phyloP scores from a whole-genome alignment of 1,284 basidiomycete species.

The Psilocybe mexicana region DNA sequence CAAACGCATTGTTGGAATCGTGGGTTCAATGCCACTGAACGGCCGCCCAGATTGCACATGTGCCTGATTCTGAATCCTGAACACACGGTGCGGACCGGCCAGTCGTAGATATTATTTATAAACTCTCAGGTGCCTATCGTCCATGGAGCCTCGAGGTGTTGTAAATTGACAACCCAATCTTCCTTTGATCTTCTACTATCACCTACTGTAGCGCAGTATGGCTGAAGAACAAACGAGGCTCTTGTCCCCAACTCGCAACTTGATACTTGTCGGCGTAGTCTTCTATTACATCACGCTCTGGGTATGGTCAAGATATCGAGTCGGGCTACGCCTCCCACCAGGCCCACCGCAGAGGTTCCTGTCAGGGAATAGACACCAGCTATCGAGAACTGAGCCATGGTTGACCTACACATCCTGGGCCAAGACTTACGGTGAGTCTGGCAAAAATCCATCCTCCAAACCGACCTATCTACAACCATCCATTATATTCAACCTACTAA shows the following conservation, averaged over 20 bases:
- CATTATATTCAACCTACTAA: neutral
- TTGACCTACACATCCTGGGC: slow-evolving; percentile 10
- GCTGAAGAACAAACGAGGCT: neutral
- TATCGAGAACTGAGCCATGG: slow-evolving; percentile 7
- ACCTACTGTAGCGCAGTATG: no score
- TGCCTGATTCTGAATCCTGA: no score
- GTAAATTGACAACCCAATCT: no score
- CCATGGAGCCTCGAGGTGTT: no score
- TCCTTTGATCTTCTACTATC: no score
- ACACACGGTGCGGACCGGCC: no score
- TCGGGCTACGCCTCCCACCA: slow-evolving; percentile 17
- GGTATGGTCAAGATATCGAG: neutral
- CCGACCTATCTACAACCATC: neutral
- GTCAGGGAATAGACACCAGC: slow-evolving; percentile 1
- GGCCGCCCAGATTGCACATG: no score
- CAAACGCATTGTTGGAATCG: no score
- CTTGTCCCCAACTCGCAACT: neutral
- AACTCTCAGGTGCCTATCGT: no score
- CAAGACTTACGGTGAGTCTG: slow-evolving; percentile 3
- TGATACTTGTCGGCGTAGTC: neutral
- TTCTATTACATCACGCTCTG: slow-evolving; percentile 6
- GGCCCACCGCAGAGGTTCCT: slow-evolving; percentile 16
- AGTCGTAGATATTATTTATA: no score
- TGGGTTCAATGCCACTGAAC: no score
- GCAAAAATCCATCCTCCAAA: neutral